Evolutionary conservation across 129 eudicot genomes (phyloP).

Genomic region (Ambrosia trifida): DNA sequence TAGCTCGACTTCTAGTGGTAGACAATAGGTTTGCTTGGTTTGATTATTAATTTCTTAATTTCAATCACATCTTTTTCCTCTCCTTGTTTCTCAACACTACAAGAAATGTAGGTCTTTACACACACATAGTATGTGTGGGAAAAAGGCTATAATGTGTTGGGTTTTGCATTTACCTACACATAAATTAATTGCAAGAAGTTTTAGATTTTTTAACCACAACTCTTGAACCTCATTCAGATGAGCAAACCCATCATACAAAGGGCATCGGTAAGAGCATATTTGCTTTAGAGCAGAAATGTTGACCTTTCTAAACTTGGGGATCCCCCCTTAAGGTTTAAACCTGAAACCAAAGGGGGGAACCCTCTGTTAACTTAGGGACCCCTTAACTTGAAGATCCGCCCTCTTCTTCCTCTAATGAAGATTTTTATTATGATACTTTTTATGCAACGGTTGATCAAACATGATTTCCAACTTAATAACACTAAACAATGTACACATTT

Average conservation of each 20-base stretch:
- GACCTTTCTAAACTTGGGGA: too few species aligned
- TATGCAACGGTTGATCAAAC: background rate
- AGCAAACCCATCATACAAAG: conserved; percentile 12
- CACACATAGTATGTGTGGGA: too few species aligned
- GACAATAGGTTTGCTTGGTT: conserved; percentile 9
- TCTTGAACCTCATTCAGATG: background rate
- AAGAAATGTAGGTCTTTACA: too few species aligned
- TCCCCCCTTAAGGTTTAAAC: background rate
- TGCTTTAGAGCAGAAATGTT: conserved; percentile 10
- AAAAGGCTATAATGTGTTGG: too few species aligned
- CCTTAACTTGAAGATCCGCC: background rate
- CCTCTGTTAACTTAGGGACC: background rate
- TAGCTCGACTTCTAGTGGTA: conserved; percentile 16
- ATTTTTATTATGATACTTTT: too few species aligned
- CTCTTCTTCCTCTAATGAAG: too few species aligned
- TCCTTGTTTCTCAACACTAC: background rate
- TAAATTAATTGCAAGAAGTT: too few species aligned
- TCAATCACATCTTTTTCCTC: conserved; percentile 4
- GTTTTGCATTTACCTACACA: too few species aligned
- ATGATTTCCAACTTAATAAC: background rate
- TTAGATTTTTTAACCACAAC: background rate
- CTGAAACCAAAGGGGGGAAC: background rate
- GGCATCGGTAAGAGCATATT: conserved; percentile 1
- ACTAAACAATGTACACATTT: background rate
- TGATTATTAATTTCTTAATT: conserved; percentile 14